A percentile compares a stretch with the other conserved stretches of the same genome.
Conservation (phyloP, 768 basidiomycete genomes). For the Daedaleopsis nitida region DNA sequence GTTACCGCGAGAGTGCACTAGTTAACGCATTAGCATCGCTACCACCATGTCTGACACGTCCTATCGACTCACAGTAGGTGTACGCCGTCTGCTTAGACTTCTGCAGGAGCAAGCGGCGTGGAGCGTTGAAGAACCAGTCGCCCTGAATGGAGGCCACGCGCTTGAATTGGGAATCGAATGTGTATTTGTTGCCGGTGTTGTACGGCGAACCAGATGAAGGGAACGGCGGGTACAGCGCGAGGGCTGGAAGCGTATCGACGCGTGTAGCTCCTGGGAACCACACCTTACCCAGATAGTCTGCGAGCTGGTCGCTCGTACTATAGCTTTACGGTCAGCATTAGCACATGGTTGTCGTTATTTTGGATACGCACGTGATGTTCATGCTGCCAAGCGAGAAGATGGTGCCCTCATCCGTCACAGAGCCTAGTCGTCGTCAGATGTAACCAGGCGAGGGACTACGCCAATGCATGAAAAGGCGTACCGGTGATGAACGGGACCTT, state of each 20-base stretch:
- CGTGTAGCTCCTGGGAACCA: slow-evolving; percentile 27
- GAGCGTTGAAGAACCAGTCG: slow-evolving; percentile 30
- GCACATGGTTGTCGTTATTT: background rate
- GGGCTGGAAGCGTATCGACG: slow-evolving; percentile 16
- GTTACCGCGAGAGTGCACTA: slow-evolving; percentile 12
- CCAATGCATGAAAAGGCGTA: background rate
- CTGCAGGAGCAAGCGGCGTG: slow-evolving; percentile 29
- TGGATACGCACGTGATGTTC: slow-evolving; percentile 32
- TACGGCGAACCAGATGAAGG: slow-evolving; percentile 53
- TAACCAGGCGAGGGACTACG: background rate
- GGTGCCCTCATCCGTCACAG: slow-evolving; percentile 59
- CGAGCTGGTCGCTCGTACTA: slow-evolving; percentile 28
- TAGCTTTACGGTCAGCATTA: background rate
- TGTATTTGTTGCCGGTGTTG: slow-evolving; percentile 46
- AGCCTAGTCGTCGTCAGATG: background rate
- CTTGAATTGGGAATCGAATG: slow-evolving; percentile 42
- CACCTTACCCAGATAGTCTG: slow-evolving; percentile 17
- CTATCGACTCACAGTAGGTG: slow-evolving; percentile 18
- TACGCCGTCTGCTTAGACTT: slow-evolving; percentile 22
- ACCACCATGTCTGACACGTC: background rate
- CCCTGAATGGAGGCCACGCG: slow-evolving; percentile 31
- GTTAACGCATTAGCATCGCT: background rate
- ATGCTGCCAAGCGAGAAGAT: slow-evolving; percentile 30
- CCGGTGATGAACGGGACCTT: slow-evolving; percentile 52
- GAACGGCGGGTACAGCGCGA: slow-evolving; percentile 31